These are phyloP conservation scores for Daucus carota DNA, from an alignment of 129 eudicot genomes.

Conservation along the genomic window DH1_v3.0 NC_030386.2:14513501-14514000, in stretches of 20 bases:
- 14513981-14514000: too few relatives aligned
- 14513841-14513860: conserved; percentile 61
- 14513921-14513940: background rate
- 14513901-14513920: background rate
- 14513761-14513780: conserved; percentile 87
- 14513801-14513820: conserved; percentile 88
- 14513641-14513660: background rate
- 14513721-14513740: background rate
- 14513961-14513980: too few relatives aligned
- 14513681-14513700: background rate
- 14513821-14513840: conserved; percentile 91
- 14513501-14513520: too few relatives aligned
- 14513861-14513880: conserved; percentile 54
- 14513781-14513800: conserved; percentile 70
- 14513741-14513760: conserved; percentile 47
- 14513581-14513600: too few relatives aligned
- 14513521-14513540: too few relatives aligned
- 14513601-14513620: too few relatives aligned
- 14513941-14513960: background rate
- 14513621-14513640: too few relatives aligned
- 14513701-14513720: background rate
- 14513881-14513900: conserved; percentile 41
- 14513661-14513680: background rate
- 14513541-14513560: too few relatives aligned
- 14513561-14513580: too few relatives aligned